These are phyloP conservation scores for Nidularia sp. DNA, from an alignment of 768 basidiomycete genomes.

Conservation along the genomic window DNA sequence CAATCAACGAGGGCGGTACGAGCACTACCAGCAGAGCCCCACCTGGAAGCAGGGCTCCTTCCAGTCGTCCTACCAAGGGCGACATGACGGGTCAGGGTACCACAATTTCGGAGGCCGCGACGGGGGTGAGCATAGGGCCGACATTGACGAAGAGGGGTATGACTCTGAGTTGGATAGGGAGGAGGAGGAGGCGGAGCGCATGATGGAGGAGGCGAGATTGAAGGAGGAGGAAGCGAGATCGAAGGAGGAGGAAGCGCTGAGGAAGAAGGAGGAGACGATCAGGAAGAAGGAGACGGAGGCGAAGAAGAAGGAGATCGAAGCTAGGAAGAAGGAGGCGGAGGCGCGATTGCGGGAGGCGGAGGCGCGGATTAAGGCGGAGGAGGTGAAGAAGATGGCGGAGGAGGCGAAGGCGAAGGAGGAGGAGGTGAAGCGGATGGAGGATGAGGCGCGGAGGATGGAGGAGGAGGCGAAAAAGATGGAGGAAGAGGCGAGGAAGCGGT, in stretches of 20 bases:
- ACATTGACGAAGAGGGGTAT: not conserved
- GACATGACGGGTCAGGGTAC: not conserved
- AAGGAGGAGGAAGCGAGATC: slow-evolving; percentile 12
- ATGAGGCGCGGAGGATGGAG: slow-evolving; percentile 15
- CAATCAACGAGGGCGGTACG: no score
- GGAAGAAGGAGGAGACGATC: slow-evolving; percentile 12
- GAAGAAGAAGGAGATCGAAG: slow-evolving; percentile 10
- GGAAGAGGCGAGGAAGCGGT: slow-evolving; percentile 9
- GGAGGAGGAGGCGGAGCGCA: slow-evolving; percentile 16
- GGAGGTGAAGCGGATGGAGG: slow-evolving; percentile 17
- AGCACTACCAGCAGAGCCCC: no score
- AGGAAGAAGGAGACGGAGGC: slow-evolving; percentile 18
- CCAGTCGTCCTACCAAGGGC: no score
- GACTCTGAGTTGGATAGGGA: not conserved
- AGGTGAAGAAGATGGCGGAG: slow-evolving; percentile 12
- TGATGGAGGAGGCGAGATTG: slow-evolving; percentile 12
- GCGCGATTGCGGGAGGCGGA: slow-evolving; percentile 1
- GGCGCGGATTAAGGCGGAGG: slow-evolving; percentile 6
- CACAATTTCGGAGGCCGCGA: not conserved
- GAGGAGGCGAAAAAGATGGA: slow-evolving; percentile 14
- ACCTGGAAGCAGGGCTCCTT: no score
- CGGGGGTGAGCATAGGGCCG: not conserved
- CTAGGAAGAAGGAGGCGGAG: slow-evolving; percentile 1
- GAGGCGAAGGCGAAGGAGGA: slow-evolving; percentile 12
- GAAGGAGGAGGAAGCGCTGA: slow-evolving; percentile 14